These are phyloP conservation scores for Backusella westeae DNA, from an alignment of 192 early-diverging fungal species.

Conservation along the genomic window DNA sequence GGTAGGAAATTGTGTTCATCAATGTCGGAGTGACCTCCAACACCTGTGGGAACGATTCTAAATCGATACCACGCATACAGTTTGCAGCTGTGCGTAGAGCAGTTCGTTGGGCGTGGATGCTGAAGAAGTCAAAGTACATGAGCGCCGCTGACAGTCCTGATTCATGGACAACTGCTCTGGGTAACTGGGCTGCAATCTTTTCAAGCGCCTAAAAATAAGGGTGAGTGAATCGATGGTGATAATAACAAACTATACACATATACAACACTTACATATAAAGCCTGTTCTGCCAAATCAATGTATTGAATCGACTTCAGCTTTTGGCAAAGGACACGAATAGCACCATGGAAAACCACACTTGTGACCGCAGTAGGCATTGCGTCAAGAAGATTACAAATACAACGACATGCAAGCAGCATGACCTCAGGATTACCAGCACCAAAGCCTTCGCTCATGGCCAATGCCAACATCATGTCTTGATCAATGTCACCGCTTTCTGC, in stretches of 20 bases:
- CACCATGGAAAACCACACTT: slow-evolving; percentile 66
- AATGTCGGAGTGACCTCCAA: slow-evolving; percentile 70
- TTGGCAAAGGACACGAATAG: slow-evolving; percentile 64
- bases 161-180: slow-evolving; percentile 62
- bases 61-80: slow-evolving; percentile 54
- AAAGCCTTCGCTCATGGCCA: slow-evolving; percentile 43
- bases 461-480: slow-evolving; percentile 40
- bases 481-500: slow-evolving; percentile 29
- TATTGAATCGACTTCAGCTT: slow-evolving; percentile 86
- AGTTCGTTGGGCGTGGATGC: slow-evolving; percentile 77
- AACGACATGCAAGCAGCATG: slow-evolving; percentile 89
- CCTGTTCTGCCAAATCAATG: slow-evolving; percentile 92
- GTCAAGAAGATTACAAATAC: slow-evolving; percentile 87
- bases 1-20: slow-evolving; percentile 63
- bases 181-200: slow-evolving; percentile 74
- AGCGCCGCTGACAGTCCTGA: slow-evolving; percentile 76
- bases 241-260: background rate
- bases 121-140: slow-evolving; percentile 90
- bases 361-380: slow-evolving; percentile 70
- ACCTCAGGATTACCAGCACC: slow-evolving; percentile 62
- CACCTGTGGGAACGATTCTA: slow-evolving; percentile 56
- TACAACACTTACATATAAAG: slow-evolving; percentile 56
- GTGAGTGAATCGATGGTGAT: background rate
- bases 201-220: slow-evolving; percentile 53
- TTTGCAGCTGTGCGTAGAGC: slow-evolving; percentile 76